Percentiles rank a stretch among this genome's conserved stretches.
Evolutionary conservation across 768 basidiomycete genomes (phyloP).

Genomic region (Mycena crocata): DNA sequence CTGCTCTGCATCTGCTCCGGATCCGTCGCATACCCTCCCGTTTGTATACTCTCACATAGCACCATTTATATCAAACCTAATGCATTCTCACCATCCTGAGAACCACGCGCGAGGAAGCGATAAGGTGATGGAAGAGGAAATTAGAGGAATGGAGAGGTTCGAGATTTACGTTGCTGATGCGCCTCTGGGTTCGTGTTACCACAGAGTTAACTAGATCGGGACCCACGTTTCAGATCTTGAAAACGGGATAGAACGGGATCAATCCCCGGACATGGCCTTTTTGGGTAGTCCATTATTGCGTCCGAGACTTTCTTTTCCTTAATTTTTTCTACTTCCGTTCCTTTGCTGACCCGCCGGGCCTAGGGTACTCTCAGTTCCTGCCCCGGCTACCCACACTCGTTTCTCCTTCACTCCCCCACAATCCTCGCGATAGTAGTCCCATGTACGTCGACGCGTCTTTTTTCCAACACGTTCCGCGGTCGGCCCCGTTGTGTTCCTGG

Average conservation of each 20-base stretch:
- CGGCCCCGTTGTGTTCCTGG: not conserved
- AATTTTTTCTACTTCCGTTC: conserved; percentile 38
- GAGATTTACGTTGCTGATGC: conserved; percentile 10
- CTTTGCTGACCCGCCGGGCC: conserved; percentile 38
- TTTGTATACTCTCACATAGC: conserved; percentile 42
- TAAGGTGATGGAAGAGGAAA: conserved; percentile 18
- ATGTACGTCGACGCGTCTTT: conserved; percentile 32
- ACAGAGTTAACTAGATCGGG: too few species aligned
- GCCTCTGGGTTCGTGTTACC: too few species aligned
- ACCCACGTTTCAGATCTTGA: too few species aligned
- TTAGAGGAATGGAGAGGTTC: conserved; percentile 12
- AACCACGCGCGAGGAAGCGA: conserved; percentile 14
- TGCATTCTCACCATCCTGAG: conserved; percentile 29
- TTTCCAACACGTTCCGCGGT: conserved; percentile 8
- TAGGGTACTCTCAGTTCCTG: conserved; percentile 4
- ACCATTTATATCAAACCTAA: conserved; percentile 30
- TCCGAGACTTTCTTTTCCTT: conserved; percentile 43
- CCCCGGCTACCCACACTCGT: conserved; percentile 23
- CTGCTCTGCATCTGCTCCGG: conserved; percentile 33
- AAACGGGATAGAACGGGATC: too few species aligned
- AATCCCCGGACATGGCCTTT: too few species aligned
- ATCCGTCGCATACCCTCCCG: conserved; percentile 40
- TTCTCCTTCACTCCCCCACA: not conserved
- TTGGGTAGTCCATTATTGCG: too few species aligned
- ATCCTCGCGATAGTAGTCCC: conserved; percentile 10